Conservation (phyloP, 1,284 basidiomycete species). For the Malassezia arunalokei region DNA sequence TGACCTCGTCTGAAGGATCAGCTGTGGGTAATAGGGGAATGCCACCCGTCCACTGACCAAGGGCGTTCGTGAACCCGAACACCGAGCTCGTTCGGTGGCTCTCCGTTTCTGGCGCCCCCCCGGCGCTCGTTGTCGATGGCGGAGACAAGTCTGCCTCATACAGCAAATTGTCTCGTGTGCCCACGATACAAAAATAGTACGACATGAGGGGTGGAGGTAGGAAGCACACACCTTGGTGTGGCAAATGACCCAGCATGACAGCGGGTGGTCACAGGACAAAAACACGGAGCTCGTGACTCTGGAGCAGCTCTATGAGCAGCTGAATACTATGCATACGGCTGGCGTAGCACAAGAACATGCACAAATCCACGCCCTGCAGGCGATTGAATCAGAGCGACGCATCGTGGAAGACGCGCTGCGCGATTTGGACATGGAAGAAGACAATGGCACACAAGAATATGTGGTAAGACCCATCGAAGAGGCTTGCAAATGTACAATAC, state of each 20-base stretch:
- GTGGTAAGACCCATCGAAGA: neutral
- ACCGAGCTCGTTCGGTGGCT: neutral
- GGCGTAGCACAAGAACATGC: neutral
- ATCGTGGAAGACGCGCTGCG: slow-evolving; percentile 15
- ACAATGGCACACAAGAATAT: neutral
- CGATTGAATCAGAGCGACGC: slow-evolving; percentile 11
- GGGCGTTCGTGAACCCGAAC: slow-evolving; percentile 8
- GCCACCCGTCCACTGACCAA: slow-evolving; percentile 16
- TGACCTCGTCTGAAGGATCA: neutral
- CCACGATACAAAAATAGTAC: slow-evolving; percentile 43
- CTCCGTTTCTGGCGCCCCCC: neutral
- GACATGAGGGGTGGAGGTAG: neutral
- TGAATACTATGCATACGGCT: slow-evolving; percentile 1
- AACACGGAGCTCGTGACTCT: neutral
- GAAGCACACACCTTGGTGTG: neutral
- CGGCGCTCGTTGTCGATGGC: slow-evolving; percentile 11
- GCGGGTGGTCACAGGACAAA: neutral
- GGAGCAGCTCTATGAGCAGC: slow-evolving; percentile 1
- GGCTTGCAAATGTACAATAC: neutral
- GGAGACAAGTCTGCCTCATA: slow-evolving; percentile 40
- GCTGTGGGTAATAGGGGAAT: neutral
- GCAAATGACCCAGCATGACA: neutral
- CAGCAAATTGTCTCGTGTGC: slow-evolving; percentile 39
- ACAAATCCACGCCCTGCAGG: neutral
- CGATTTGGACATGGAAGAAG: slow-evolving; percentile 13